Evolutionary conservation across 352 stramenopile species (phyloP).

Genomic region (Globisporangium cylindrosporum): DNA sequence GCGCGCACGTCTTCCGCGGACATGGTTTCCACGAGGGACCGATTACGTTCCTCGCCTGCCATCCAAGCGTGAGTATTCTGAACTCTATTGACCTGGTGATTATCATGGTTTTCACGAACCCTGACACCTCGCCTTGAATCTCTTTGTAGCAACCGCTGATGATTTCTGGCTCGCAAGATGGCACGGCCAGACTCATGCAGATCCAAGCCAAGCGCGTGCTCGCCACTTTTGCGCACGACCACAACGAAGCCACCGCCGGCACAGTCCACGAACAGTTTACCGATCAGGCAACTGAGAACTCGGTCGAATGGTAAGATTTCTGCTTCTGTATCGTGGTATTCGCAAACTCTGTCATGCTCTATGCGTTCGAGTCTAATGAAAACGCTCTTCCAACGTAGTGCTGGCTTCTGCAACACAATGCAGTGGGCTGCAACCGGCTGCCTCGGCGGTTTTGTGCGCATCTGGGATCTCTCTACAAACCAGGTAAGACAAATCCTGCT

Average conservation of each 20-base stretch:
- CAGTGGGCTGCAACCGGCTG: conserved; percentile 95
- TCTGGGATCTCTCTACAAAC: conserved; percentile 93
- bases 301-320: conserved; percentile 73
- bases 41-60: conserved; percentile 90
- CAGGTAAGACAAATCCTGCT: conserved; percentile 35
- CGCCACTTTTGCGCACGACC: conserved; percentile 78
- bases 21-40: conserved; percentile 85
- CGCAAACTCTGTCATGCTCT: background rate
- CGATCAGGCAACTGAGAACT: conserved; percentile 65
- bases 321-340: background rate
- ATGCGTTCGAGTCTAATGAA: background rate
- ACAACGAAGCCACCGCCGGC: conserved; percentile 41
- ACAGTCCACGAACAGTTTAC: conserved; percentile 48
- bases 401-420: conserved; percentile 92
- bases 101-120: background rate
- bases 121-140: conserved; percentile 1
- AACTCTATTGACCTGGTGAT: background rate
- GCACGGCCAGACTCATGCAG: conserved; percentile 91
- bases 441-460: conserved; percentile 93
- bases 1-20: conserved; percentile 85
- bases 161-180: conserved; percentile 93
- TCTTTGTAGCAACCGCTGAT: conserved; percentile 84
- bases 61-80: conserved; percentile 60
- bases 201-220: conserved; percentile 93
- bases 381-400: conserved; percentile 36